Conservation (phyloP, 305 asterid genomes). For the Solanum hybrid region DNA sequence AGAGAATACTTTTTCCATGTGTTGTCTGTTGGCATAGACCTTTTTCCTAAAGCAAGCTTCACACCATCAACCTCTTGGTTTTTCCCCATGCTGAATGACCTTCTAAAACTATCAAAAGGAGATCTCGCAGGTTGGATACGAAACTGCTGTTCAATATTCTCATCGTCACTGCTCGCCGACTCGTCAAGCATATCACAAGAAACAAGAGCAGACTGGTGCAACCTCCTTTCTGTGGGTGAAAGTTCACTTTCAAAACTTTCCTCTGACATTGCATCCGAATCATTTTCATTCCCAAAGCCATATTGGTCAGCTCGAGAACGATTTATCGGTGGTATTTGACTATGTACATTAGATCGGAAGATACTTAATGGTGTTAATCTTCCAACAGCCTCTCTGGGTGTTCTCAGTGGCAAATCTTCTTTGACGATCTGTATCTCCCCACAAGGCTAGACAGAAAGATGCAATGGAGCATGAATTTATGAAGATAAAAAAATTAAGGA, state of each 20-base stretch:
- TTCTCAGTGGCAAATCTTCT: conserved; percentile 80
- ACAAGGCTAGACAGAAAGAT: conserved; percentile 42
- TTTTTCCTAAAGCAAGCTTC: conserved; percentile 20
- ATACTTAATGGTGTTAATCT: conserved; percentile 49
- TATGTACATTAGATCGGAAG: conserved; percentile 16
- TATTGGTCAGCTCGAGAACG: conserved; percentile 16
- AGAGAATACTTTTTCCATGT: conserved; percentile 33
- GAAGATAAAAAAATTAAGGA: neutral
- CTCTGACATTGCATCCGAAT: conserved; percentile 72
- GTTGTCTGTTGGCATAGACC: conserved; percentile 19
- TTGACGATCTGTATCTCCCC: conserved; percentile 78
- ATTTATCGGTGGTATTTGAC: conserved; percentile 15
- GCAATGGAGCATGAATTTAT: neutral
- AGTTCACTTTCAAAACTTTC: conserved; percentile 86
- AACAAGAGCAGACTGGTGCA: conserved; percentile 63
- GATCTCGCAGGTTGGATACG: conserved; percentile 27
- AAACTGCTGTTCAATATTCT: conserved; percentile 31
- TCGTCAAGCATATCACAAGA: conserved; percentile 46
- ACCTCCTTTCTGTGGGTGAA: conserved; percentile 65
- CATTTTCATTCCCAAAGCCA: conserved; percentile 46
- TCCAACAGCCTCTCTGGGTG: conserved; percentile 85
- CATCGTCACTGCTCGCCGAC: conserved; percentile 70
- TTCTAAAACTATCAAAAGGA: conserved; percentile 24
- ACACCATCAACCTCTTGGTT: conserved; percentile 25
- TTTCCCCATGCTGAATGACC: conserved; percentile 23